A percentile compares a stretch with the other conserved stretches of the same genome.
phyloP scores from a whole-genome alignment of 1,139 yeast genomes.

The Lodderomyces beijingensis region DNA sequence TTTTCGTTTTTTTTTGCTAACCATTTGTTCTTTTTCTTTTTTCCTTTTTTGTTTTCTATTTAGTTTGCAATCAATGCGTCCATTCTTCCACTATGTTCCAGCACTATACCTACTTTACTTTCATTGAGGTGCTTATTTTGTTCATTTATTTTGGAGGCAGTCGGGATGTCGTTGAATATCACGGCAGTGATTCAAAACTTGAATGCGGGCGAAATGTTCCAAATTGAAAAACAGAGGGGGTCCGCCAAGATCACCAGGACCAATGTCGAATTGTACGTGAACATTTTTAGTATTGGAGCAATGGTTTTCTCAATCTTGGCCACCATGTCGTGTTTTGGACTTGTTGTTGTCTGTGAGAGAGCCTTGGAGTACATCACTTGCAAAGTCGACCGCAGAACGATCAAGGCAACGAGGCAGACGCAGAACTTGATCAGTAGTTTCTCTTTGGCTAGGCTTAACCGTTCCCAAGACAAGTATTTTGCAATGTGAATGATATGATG shows the following conservation, averaged over 20 bases:
- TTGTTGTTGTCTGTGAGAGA: constrained; percentile 12
- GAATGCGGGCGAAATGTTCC: constrained; percentile 22
- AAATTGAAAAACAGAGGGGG: constrained; percentile 17
- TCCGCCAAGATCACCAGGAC: constrained; percentile 12
- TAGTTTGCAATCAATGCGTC: constrained; percentile 24
- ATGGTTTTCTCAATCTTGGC: constrained; percentile 15
- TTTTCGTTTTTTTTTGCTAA: neutral
- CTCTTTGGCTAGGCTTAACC: constrained; percentile 9
- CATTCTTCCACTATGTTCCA: constrained; percentile 19
- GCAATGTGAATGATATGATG: too few species aligned
- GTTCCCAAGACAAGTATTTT: constrained; percentile 9
- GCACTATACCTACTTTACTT: constrained; percentile 17
- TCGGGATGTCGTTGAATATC: constrained; percentile 19
- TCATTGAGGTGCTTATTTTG: constrained; percentile 15
- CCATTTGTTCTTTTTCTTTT: neutral
- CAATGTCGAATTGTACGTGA: constrained; percentile 24
- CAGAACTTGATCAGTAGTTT: constrained; percentile 4
- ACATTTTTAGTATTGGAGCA: constrained; percentile 13
- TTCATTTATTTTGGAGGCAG: constrained; percentile 18
- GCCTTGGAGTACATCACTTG: constrained; percentile 17
- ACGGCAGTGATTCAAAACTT: constrained; percentile 19
- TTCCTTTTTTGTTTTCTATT: neutral
- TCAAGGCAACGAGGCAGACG: constrained; percentile 6
- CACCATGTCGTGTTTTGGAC: constrained; percentile 8
- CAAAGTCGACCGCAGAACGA: constrained; percentile 18